Base-by-base conservation (phyloP, 306 rosid genomes). In the Prunus mongolica region DNA sequence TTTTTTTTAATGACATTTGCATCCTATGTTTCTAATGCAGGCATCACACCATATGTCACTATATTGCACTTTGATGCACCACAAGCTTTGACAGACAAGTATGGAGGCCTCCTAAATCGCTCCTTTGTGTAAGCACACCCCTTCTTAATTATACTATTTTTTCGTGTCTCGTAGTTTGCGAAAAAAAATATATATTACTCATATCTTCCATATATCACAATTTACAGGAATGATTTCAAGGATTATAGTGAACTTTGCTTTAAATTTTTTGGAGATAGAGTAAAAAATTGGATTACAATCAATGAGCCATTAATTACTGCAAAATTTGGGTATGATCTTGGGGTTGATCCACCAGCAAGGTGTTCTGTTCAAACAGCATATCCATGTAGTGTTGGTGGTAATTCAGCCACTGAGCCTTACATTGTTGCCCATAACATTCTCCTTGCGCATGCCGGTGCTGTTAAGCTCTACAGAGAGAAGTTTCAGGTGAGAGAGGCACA, bases 381-480 rank as follows among this genome's bases (percentile, higher is more conserved):
- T 63, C 45, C 22, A 14, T 80, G 79, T 38, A 50, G 19, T 2
- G 30, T 27, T 62, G 71, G 12, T 18, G 76, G 72, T 1, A 72
- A 89, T 71, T 87, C 93, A 0, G 41, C 87, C 65, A 89, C 87
- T 1, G 88, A 87, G 45, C 88, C 93, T 9, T 87, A 87, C 79
- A 82, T 85, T 41, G 88, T 61, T 5, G 69, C 60, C 41, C 93
- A 89, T 46, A 22, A 89, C 78, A 52, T 85, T 2, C 57, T 89
- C 20, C 91, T 89, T 25, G 24, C 90, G 27, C 93, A 87, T 71
- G 86, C 77, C 0, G 46, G 80, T 0, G 90, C 79, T 12, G 90
- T 55, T 8, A 78, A 38, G 30, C 19, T 82, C 5, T 87, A 89
- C 75, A 82, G 79, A 65, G 45, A 20, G 2, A 85, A 85, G 32